Base-by-base conservation (phyloP, 2,329 filamentous ascomycete genomes). In the Samsoniella hepiali region DNA sequence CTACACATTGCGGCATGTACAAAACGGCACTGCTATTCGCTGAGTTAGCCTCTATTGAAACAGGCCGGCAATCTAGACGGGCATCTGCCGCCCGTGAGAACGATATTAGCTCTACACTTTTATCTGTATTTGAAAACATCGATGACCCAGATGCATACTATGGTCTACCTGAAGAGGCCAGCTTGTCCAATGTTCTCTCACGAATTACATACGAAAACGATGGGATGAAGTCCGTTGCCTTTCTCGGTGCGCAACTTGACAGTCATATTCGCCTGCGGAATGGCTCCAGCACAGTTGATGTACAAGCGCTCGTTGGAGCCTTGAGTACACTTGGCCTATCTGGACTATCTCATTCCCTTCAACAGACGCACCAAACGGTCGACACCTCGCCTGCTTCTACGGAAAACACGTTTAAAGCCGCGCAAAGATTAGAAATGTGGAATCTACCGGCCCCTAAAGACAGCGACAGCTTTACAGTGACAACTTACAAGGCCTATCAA, bases 71-170 rank as follows among this genome's bases (percentile, higher is more conserved):
- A 22, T 89, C 89, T 50, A 83, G 91, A 64, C 85, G 91, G 57
- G 89, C 90, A 9, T 92, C 89, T 2, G 77, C 79, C 3, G 71
- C 80, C 55, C 80, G 78, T 67, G 77, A 83, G 67, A 72, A 80
- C 54, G 78, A 87, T 32, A 84, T 91, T 7, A 82, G 84, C 3
- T 86, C 91, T 36, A 81, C 96, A 1, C 79, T 98, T 13, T 82
- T 97, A 51, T 81, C 84, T 1, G 93, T 99, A 3, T 99, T 95
- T 73, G 90, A 91, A 72, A 94, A 91, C 65, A 90, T 99, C 54
- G 93, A 97, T 71, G 96, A 99, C 70, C 94, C 93, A 1, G 95
- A 99, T 74, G 89, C 93, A 0, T 99, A 96, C 74, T 99, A 99
- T 72, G 96, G 95, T 4, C 83, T 97, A 8, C 86, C 91, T 49